phyloP scores from a whole-genome alignment of 2,329 filamentous ascomycete genomes.

The Colletotrichum sp. region DNA sequence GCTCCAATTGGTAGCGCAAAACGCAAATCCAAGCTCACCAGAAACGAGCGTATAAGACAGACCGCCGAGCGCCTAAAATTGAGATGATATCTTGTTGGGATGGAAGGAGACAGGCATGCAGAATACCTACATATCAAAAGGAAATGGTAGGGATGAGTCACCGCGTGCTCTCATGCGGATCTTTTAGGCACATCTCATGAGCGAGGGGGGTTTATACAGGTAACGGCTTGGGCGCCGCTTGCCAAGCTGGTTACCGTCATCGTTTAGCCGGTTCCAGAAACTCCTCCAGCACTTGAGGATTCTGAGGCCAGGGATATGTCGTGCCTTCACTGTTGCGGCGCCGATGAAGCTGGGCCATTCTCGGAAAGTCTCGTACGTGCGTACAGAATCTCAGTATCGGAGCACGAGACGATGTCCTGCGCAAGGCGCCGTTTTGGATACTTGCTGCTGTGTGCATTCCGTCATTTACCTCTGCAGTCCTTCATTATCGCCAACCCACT shows the following conservation, averaged over 20 bases:
- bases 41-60: background rate
- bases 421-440: background rate
- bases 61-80: background rate
- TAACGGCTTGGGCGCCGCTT: background rate
- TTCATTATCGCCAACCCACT: background rate
- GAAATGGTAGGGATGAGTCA: background rate
- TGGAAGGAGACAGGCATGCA: background rate
- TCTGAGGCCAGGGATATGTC: background rate
- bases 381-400: background rate
- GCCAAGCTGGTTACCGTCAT: background rate
- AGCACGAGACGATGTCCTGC: background rate
- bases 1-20: background rate
- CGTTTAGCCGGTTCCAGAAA: background rate
- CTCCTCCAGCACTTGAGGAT: background rate
- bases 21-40: background rate
- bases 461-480: background rate
- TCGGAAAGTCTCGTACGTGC: background rate
- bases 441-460: background rate
- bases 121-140: background rate
- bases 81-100: background rate
- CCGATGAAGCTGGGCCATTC: background rate
- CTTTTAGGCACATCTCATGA: background rate
- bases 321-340: background rate
- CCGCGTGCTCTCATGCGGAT: background rate
- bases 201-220: background rate